Evolutionary conservation across 768 basidiomycete genomes (phyloP).

Genomic region (Boletus fagicola): DNA sequence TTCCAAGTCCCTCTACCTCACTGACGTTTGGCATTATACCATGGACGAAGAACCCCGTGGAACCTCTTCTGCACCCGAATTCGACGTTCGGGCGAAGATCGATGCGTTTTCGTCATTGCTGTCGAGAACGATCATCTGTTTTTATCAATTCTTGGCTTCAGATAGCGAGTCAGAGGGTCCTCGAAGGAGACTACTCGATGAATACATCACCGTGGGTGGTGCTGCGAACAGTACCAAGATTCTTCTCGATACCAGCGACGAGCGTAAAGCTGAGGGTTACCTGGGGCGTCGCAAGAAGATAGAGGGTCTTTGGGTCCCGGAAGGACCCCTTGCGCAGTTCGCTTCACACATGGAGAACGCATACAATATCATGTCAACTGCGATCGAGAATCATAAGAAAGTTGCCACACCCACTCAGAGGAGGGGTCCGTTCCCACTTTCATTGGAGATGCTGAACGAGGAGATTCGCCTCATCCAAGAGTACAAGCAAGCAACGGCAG

Average conservation of each 20-base stretch:
- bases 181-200: constrained; percentile 25
- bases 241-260: constrained; percentile 24
- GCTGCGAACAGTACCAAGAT: constrained; percentile 25
- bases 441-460: constrained; percentile 23
- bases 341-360: constrained; percentile 22
- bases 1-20: neutral
- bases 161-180: constrained; percentile 22
- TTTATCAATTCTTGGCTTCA: constrained; percentile 29
- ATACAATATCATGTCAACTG: constrained; percentile 18
- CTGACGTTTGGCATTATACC: neutral
- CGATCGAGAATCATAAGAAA: constrained; percentile 22
- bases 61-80: constrained; percentile 2
- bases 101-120: constrained; percentile 22
- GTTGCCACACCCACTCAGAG: constrained; percentile 9
- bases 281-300: constrained; percentile 21
- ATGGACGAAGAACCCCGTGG: constrained; percentile 15
- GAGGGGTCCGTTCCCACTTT: constrained; percentile 24
- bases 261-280: constrained; percentile 24
- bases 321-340: constrained; percentile 19
- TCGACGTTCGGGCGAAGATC: constrained; percentile 23
- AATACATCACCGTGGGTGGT: constrained; percentile 30
- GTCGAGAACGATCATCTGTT: constrained; percentile 27
- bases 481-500: constrained; percentile 20
- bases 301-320: constrained; percentile 18
- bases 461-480: constrained; percentile 21